Percentiles rank a stretch among this genome's conserved stretches.
phyloP scores from a whole-genome alignment of 73 alveolate genomes.

The Paraurostyla sp. region DNA sequence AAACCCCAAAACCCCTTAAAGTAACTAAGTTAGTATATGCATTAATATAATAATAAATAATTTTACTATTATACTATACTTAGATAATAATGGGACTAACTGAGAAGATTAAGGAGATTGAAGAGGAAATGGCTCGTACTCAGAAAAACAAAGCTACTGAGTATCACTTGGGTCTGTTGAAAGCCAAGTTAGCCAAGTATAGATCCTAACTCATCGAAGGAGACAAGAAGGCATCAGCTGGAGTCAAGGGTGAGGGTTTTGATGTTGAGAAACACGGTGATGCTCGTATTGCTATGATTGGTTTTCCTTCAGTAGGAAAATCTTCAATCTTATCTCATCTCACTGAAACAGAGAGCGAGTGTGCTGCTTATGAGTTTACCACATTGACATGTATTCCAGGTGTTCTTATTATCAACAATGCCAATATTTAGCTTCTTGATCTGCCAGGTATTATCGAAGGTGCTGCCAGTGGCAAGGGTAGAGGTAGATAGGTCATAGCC shows the following conservation, averaged over 20 bases:
- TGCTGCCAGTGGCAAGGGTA: slow-evolving; percentile 98
- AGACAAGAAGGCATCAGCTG: slow-evolving; percentile 89
- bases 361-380: slow-evolving; percentile 99
- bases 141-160: slow-evolving; percentile 99
- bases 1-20: neutral
- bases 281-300: slow-evolving; percentile 99
- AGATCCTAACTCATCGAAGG: slow-evolving; percentile 87
- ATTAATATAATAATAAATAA: neutral
- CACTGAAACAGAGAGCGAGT: slow-evolving; percentile 97
- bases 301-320: slow-evolving; percentile 96
- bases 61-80: neutral
- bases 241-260: slow-evolving; percentile 98
- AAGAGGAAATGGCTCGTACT: slow-evolving; percentile 98
- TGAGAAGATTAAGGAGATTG: slow-evolving; percentile 98
- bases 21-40: neutral
- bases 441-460: slow-evolving; percentile 99
- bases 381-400: slow-evolving; percentile 99
- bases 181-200: slow-evolving; percentile 89
- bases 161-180: slow-evolving; percentile 97
- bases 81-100: slow-evolving; percentile 90
- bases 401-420: slow-evolving; percentile 96
- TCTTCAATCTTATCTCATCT: slow-evolving; percentile 96
- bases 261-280: slow-evolving; percentile 99
- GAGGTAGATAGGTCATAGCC: slow-evolving; percentile 99
- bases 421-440: slow-evolving; percentile 98